Base-by-base conservation (phyloP, 2,329 filamentous ascomycete species). In the Aspergillus vadensis region DNA sequence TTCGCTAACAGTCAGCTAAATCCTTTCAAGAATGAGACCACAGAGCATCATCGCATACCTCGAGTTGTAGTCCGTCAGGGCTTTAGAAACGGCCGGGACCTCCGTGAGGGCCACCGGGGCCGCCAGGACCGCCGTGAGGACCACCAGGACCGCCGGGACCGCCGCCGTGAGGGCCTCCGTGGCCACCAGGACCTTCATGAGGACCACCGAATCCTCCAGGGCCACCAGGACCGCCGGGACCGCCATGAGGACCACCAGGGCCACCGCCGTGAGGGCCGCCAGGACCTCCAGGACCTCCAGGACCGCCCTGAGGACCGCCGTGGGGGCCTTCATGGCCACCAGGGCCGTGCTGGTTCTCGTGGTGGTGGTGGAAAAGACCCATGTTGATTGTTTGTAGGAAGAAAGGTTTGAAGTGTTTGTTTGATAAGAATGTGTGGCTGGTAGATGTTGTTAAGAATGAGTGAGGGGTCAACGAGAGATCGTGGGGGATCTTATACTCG, bases 321-420 rank as follows among this genome's bases (percentile, higher is more conserved):
- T 27, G 47, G 47, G 25, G 47, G 27, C 47, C 47, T n/a, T 25
- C 44, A 17, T 23, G 44, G 44, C 47, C 47, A 25, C 47, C 47
- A 12, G 47, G 47, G 47, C 47, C 47, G 9, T 30, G 47, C 23
- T 30, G 15, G 25, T 50, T 23, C n/a, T 50, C 47, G 47, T 50
- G 47, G 47, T 50, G 47, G 47, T 50, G 47, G 47, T 50, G 47
- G 47, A 50, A 50, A n/a, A 50, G 47, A 50, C 47, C 47, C 47
- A 50, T 50, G 47, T 30, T 30, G 27, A 50, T 27, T 17, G 47
- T 30, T 36, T 30, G 23, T 30, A 27, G 25, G 14, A 9, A 17
- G 8, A 14, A n/a, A 30, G n/a, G 7, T 17, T 50, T 6, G 8
- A n/a, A 30, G 43, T 44, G 44, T 49, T 19, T 15, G 23, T 32